Evolutionary conservation across 2,329 filamentous ascomycete species (phyloP), one percentile per base, ranked within the genome.

Genomic region (Penicillium sp.): DNA sequence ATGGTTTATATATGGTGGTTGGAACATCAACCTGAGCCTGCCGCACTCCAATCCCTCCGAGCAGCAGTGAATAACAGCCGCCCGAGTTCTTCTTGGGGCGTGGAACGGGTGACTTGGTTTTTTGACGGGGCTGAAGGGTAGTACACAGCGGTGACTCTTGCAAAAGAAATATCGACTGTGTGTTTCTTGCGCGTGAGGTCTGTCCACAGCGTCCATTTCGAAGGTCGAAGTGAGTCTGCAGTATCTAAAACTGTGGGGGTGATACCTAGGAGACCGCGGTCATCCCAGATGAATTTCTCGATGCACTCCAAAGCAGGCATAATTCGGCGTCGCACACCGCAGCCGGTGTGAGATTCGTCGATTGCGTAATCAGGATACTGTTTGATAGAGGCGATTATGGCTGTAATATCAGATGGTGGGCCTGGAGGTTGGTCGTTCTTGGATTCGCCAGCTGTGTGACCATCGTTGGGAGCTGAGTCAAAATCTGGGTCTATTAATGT

Each of bases 301-400:
- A 78, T 70, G 23, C 69, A 71, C 38, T 77, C 74, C 6, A 79
- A 62, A 2, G 74, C 62, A 3, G 75, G 73, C 9, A 77, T 65
- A 9, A 79, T 64, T 8, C 75, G 72, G 27, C 75, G 76, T 21
- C 75, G 66, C 15, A 78, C 69, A 4, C 77, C 77, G 57, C 77
- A 79, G 35, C 75, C 74, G 3, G 66, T 65, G 51, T 79, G 77
- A 53, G 74, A 73, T 2, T 62, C 56, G 57, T 79, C 77, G 37
- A 80, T 72, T 56, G 78, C 74, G 59, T 78, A 78, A 35, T 75
- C 73, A 2, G 77, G 76, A 49, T 71, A 75, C 58, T 75, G 69
- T 55, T 75, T 76, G 17, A 79, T 65, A 12, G 71, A 70, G 6
- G 71, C 64, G 9, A 78, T 70, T 35, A 78, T 64, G 8, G 67